phyloP scores from a whole-genome alignment of 306 rosid genomes.

The Ziziphus jujuba region DNA sequence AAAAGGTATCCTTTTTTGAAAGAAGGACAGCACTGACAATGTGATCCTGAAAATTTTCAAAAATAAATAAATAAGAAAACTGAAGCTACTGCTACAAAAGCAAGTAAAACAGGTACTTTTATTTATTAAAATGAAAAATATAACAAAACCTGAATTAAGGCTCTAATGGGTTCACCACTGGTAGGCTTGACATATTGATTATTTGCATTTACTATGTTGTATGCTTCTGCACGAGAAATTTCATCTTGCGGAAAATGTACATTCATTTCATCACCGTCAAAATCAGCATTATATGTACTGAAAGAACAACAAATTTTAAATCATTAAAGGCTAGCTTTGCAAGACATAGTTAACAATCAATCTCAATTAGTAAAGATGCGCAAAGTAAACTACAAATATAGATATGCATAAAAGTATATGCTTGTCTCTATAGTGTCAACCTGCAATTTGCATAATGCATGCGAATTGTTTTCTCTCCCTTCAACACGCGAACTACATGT shows the following conservation, averaged over 20 bases:
- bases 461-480: conserved; percentile 94
- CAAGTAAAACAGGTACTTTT: neutral
- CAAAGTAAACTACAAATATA: conserved; percentile 1
- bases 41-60: conserved; percentile 62
- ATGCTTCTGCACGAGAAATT: conserved; percentile 94
- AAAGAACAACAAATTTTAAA: conserved; percentile 8
- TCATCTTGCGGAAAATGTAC: conserved; percentile 99
- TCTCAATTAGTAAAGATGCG: neutral
- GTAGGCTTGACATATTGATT: conserved; percentile 96
- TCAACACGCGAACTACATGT: conserved; percentile 80
- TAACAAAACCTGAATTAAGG: conserved; percentile 81
- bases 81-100: neutral
- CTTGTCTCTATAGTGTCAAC: conserved; percentile 13
- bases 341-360: neutral
- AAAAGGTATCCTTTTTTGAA: conserved; percentile 81
- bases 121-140: neutral
- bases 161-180: conserved; percentile 93
- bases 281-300: conserved; percentile 98
- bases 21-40: conserved; percentile 91
- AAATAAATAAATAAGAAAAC: neutral
- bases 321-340: conserved; percentile 15
- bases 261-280: conserved; percentile 96
- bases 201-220: conserved; percentile 91
- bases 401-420: neutral
- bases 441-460: conserved; percentile 89